Conservation (phyloP, 805 yeast species). For the Zygosaccharomyces kombuchaensis region DNA sequence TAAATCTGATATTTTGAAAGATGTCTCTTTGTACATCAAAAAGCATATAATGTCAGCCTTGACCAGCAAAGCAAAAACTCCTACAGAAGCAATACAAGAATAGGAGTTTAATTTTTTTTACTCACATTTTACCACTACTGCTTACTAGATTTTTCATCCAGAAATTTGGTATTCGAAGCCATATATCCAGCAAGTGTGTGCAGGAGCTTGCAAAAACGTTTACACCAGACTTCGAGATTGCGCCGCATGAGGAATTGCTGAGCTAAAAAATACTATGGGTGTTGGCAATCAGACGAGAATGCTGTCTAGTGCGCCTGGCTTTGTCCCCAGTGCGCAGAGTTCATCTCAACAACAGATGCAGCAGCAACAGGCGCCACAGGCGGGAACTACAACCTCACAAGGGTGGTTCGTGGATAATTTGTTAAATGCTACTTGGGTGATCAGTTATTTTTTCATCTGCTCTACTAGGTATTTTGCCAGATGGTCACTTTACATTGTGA, state of each 20-base stretch:
- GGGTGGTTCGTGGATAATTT: slow-evolving; percentile 13
- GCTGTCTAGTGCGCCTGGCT: background rate
- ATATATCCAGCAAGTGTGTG: background rate
- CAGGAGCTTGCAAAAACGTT: background rate
- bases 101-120: background rate
- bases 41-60: too few relatives aligned
- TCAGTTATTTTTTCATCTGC: slow-evolving; percentile 13
- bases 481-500: slow-evolving; percentile 10
- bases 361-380: background rate
- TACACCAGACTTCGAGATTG: background rate
- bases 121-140: too few relatives aligned
- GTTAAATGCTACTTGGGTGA: slow-evolving; percentile 13
- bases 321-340: background rate
- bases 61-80: background rate
- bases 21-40: background rate
- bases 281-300: slow-evolving; percentile 2
- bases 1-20: background rate
- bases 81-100: background rate
- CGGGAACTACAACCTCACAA: slow-evolving; percentile 6
- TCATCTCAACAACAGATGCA: slow-evolving; percentile 7
- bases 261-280: background rate
- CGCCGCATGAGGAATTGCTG: background rate
- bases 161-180: too few relatives aligned
- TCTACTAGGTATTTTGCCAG: slow-evolving; percentile 11
- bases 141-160: too few relatives aligned